Evolutionary conservation across 768 basidiomycete genomes (phyloP), one percentile per base, ranked within the genome.

Genomic region (Calocybe cyanea): DNA sequence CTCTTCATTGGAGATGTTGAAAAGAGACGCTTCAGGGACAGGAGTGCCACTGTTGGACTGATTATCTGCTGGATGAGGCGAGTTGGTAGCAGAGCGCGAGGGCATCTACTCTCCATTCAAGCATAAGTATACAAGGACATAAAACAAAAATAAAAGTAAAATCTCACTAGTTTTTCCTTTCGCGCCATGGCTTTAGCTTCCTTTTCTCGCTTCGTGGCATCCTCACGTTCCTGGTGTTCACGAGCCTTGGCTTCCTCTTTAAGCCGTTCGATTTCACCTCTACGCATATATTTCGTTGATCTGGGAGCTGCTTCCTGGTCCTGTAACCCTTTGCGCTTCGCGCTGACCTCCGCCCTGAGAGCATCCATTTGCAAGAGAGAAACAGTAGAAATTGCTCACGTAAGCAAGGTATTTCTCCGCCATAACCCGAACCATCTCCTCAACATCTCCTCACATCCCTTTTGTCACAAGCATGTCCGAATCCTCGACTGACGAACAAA

Each of bases 1-100:
- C 58, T 99, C 96, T 50, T 93, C 87, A 46, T 93, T 91, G 2
- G 94, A 90, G 44, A 98, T 86, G 59, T 93, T 93, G 71, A 94
- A 97, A 0, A 65, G 62, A 7, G 73, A 68, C 49, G 71, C 66
- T 52, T 82, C 80, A 0, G 73, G 74, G 34, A 67, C 63, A 24
- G 67, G 79, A 48, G 69, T 66, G 39, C 66, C 43, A 61, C 54
- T 23, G 30, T 63, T 31, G 41, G 62, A 56, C 14, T 20, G 8
- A 15, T 1, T 30, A 20, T 57, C 52, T 18, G 41, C 49, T 31
- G 71, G 64, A 47, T 63, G 57, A 34, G 71, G 68, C 11, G 73
- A 68, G n/a, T 71, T 67, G n/a, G 72, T 67, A 39, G 59, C 52
- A 13, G 71, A 68, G 18, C 59, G 63, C 48, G 70, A 61, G 57